Evolutionary conservation across 129 eudicot species (phyloP).

Genomic region (Saposhnikovia divaricata): DNA sequence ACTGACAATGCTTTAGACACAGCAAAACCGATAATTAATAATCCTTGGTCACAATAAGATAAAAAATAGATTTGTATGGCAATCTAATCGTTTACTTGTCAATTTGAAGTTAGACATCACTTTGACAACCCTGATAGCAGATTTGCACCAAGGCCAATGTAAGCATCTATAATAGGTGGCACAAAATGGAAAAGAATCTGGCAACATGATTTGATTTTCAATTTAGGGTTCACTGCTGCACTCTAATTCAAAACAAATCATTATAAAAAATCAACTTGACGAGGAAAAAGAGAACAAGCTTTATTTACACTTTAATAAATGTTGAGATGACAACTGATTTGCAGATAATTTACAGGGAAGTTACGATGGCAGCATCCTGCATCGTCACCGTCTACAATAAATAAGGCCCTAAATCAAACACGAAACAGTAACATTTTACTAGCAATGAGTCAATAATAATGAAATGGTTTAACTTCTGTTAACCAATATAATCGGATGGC

Average conservation of each 20-base stretch:
- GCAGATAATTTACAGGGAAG: slow-evolving; percentile 42
- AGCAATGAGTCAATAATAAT: slow-evolving; percentile 5
- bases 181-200: neutral
- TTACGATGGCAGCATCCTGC: slow-evolving; percentile 32
- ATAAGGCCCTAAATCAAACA: slow-evolving; percentile 22
- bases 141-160: neutral
- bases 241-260: neutral
- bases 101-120: neutral
- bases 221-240: neutral
- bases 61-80: neutral
- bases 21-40: neutral
- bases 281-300: neutral
- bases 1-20: neutral
- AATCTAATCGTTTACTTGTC: neutral
- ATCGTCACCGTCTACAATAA: slow-evolving; percentile 32
- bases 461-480: slow-evolving; percentile 74
- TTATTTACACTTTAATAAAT: slow-evolving; percentile 10
- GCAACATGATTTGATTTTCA: neutral
- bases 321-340: slow-evolving; percentile 21
- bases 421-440: neutral
- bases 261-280: slow-evolving; percentile 1
- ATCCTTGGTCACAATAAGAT: neutral
- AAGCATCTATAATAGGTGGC: slow-evolving; percentile 10
- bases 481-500: slow-evolving; percentile 35
- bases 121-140: neutral